A percentile compares a stretch with the other conserved stretches of the same genome.
Conservation (phyloP, 306 rosid genomes). For the Trichosanthes truncata region DNA sequence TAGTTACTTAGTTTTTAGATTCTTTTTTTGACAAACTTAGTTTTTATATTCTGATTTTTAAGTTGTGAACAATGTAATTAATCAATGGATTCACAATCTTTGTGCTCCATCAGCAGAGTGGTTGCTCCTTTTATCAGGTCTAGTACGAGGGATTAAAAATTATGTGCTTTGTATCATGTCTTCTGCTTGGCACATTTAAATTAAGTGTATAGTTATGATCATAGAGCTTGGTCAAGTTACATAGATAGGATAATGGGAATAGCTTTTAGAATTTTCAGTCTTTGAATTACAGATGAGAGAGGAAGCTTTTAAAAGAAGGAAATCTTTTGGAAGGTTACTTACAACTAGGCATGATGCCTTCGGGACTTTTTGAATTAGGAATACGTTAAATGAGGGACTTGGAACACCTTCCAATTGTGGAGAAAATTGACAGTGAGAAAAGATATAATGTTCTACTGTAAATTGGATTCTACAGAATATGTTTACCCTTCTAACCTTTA, state of each 20-base stretch:
- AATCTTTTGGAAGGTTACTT: neutral
- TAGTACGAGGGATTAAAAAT: neutral
- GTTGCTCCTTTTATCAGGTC: neutral
- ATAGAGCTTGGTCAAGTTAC: neutral
- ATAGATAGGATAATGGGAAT: neutral
- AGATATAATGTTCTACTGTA: neutral
- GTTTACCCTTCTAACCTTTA: neutral
- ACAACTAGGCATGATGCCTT: neutral
- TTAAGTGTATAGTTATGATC: neutral
- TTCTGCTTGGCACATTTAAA: neutral
- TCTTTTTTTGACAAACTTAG: too few relatives aligned
- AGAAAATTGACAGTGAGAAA: neutral
- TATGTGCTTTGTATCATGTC: neutral
- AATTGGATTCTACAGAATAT: neutral
- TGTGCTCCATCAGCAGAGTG: neutral
- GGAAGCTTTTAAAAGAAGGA: too few relatives aligned
- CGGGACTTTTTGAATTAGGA: neutral
- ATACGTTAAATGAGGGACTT: neutral
- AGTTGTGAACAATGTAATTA: neutral
- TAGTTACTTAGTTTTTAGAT: neutral
- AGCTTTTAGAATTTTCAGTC: neutral
- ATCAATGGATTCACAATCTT: neutral
- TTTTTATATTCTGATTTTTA: neutral
- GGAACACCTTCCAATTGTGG: neutral
- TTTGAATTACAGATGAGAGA: neutral